phyloP scores from a whole-genome alignment of 2,329 filamentous ascomycete genomes.

The Alternaria atra region DNA sequence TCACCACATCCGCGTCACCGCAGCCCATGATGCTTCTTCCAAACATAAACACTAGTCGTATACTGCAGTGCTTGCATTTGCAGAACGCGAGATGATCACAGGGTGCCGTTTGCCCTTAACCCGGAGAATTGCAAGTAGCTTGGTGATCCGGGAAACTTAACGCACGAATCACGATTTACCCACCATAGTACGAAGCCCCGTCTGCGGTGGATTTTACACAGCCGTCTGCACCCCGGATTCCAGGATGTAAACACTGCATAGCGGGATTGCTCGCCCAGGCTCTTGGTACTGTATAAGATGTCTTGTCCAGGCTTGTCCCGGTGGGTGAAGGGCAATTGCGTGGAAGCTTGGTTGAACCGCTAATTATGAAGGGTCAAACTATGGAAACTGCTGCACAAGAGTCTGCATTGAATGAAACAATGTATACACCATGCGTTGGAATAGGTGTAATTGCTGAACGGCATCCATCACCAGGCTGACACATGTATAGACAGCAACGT shows the following conservation, averaged over 20 bases:
- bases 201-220: slow-evolving; percentile 13
- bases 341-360: slow-evolving; percentile 25
- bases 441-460: background rate
- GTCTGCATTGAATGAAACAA: slow-evolving; percentile 3
- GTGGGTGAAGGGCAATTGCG: slow-evolving; percentile 27
- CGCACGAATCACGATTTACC: slow-evolving; percentile 25
- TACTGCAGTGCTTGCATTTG: background rate
- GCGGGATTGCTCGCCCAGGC: slow-evolving; percentile 17
- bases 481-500: background rate
- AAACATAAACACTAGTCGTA: background rate
- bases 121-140: slow-evolving; percentile 17
- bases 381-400: background rate
- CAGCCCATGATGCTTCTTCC: slow-evolving; percentile 7
- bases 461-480: background rate
- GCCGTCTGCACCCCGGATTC: slow-evolving; percentile 28
- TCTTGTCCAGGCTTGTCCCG: slow-evolving; percentile 39
- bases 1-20: slow-evolving; percentile 5
- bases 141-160: slow-evolving; percentile 6
- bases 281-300: slow-evolving; percentile 32
- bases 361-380: slow-evolving; percentile 11
- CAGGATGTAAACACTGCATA: slow-evolving; percentile 11
- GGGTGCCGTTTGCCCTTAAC: slow-evolving; percentile 4
- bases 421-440: background rate
- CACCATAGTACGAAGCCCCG: slow-evolving; percentile 14
- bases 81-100: slow-evolving; percentile 7